phyloP scores from a whole-genome alignment of 176 grass and related monocot genomes.

The Microstegium vimineum region DNA sequence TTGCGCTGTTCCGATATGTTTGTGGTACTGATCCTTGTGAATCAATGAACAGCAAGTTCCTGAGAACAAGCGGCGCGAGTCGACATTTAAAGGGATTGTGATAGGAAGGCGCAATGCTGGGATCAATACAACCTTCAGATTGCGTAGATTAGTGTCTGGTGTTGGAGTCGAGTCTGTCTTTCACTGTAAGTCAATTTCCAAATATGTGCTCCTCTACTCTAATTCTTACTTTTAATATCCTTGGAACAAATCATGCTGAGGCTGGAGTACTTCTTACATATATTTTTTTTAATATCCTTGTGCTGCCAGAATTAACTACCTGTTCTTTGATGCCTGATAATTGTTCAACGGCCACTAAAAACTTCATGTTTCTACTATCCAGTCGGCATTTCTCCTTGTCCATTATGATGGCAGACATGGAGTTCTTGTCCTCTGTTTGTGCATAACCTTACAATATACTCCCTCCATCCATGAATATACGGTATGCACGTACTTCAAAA shows the following conservation, averaged over 20 bases:
- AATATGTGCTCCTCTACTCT: neutral
- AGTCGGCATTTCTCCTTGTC: neutral
- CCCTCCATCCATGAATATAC: too few species aligned
- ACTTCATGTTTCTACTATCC: neutral
- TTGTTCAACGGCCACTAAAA: neutral
- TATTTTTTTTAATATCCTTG: neutral
- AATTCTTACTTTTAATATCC: neutral
- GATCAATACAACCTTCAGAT: conserved; percentile 77
- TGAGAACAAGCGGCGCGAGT: conserved; percentile 82
- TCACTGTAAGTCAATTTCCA: conserved; percentile 68
- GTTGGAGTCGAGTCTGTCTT: conserved; percentile 79
- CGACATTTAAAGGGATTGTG: conserved; percentile 79
- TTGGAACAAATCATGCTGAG: neutral
- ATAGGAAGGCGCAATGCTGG: conserved; percentile 87
- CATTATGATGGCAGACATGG: neutral
- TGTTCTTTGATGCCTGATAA: neutral
- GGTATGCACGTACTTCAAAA: too few species aligned
- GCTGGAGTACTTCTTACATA: neutral
- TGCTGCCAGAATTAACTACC: neutral
- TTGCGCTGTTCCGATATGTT: neutral
- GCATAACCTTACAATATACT: neutral
- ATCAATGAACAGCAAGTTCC: conserved; percentile 67
- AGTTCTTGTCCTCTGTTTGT: neutral
- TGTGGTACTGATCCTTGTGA: conserved; percentile 17
- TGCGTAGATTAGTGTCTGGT: conserved; percentile 75